phyloP scores from a whole-genome alignment of 805 yeast genomes.

The Candida pseudofarinosa region DNA sequence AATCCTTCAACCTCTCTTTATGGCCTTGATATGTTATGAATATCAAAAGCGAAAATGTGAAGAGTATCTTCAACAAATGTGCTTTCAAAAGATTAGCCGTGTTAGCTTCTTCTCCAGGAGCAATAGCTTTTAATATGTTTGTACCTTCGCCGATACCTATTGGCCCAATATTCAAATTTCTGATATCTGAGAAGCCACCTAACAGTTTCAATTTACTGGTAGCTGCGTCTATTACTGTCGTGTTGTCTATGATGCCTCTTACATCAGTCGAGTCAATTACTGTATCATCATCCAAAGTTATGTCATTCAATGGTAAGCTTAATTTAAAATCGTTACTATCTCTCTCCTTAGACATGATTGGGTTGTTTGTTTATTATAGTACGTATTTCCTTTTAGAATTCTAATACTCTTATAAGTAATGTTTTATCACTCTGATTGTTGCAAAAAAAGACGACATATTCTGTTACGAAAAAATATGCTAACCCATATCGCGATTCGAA shows the following conservation, averaged over 20 bases:
- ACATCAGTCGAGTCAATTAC: not conserved
- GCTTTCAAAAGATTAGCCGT: slow-evolving; percentile 15
- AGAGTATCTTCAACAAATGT: slow-evolving; percentile 14
- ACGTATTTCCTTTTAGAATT: too few species aligned
- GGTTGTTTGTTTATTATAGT: too few species aligned
- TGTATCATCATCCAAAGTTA: not conserved
- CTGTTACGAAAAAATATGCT: too few species aligned
- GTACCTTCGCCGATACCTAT: slow-evolving; percentile 3
- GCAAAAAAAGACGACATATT: too few species aligned
- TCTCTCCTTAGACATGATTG: not conserved
- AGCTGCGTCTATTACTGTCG: not conserved
- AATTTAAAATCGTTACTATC: not conserved
- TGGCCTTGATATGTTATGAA: slow-evolving; percentile 1
- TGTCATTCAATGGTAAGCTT: not conserved
- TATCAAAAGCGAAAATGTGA: slow-evolving; percentile 6
- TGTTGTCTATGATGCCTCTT: not conserved
- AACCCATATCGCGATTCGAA: too few species aligned
- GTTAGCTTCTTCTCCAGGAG: slow-evolving; percentile 9
- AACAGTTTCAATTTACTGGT: not conserved
- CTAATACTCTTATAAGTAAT: too few species aligned
- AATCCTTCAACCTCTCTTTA: not conserved
- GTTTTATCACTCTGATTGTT: too few species aligned
- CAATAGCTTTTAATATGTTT: slow-evolving; percentile 10
- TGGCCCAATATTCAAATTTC: not conserved
- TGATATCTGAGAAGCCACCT: not conserved